Conservation (phyloP, 2,329 filamentous ascomycete species). For the Aspergillus chevalieri region DNA sequence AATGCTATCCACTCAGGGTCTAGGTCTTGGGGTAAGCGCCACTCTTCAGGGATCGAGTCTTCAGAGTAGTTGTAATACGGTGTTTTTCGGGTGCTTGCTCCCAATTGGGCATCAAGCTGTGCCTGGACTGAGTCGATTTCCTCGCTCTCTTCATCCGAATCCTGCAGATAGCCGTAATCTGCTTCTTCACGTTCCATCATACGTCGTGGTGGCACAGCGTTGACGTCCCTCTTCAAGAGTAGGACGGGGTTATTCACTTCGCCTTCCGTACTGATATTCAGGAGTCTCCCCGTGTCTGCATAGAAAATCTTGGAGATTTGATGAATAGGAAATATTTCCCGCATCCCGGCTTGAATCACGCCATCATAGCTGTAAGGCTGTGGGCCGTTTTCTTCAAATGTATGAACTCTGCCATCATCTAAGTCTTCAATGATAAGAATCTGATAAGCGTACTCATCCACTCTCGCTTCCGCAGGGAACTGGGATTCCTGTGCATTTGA, state of each 20-base stretch:
- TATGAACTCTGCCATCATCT: slow-evolving; percentile 63
- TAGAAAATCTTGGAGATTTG: slow-evolving; percentile 89
- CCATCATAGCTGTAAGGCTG: slow-evolving; percentile 57
- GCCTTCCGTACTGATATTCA: slow-evolving; percentile 69
- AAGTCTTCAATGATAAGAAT: slow-evolving; percentile 78
- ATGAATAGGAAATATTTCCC: slow-evolving; percentile 63
- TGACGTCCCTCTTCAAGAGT: slow-evolving; percentile 64
- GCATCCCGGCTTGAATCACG: slow-evolving; percentile 56
- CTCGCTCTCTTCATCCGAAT: slow-evolving; percentile 32
- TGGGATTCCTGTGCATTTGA: slow-evolving; percentile 13
- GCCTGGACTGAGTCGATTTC: slow-evolving; percentile 39
- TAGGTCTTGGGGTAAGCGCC: slow-evolving; percentile 64
- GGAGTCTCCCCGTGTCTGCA: slow-evolving; percentile 78
- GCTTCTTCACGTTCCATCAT: slow-evolving; percentile 48
- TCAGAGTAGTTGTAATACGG: slow-evolving; percentile 20
- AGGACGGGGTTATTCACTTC: slow-evolving; percentile 68
- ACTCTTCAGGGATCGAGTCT: slow-evolving; percentile 37
- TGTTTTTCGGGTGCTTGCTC: neutral
- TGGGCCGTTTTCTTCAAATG: slow-evolving; percentile 54
- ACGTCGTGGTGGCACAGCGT: slow-evolving; percentile 56
- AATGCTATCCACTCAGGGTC: slow-evolving; percentile 90
- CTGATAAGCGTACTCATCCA: slow-evolving; percentile 70
- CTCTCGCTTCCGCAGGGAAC: slow-evolving; percentile 37
- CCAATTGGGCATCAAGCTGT: slow-evolving; percentile 34
- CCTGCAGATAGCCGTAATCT: slow-evolving; percentile 24